phyloP scores from a whole-genome alignment of 208 protist genomes.

The Strigomonas culicis region DNA sequence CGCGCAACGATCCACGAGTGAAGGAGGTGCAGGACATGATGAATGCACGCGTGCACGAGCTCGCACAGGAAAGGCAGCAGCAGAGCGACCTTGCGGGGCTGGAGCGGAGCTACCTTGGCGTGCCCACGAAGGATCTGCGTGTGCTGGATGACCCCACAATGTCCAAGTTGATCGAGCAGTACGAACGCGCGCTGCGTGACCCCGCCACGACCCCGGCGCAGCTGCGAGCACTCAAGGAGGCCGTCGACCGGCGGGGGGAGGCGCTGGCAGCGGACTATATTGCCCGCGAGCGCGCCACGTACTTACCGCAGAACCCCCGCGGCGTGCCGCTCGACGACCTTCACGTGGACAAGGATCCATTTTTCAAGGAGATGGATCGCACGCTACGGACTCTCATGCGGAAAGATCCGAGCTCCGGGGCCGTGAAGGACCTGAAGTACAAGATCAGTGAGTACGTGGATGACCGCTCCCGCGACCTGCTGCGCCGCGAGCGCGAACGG shows the following conservation, averaged over 20 bases:
- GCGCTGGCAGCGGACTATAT: constrained; percentile 41
- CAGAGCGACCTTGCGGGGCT: constrained; percentile 14
- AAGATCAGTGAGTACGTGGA: constrained; percentile 40
- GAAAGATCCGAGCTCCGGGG: constrained; percentile 27
- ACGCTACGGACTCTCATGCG: constrained; percentile 17
- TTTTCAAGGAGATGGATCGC: constrained; percentile 64
- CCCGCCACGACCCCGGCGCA: no score
- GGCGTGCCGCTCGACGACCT: constrained; percentile 76
- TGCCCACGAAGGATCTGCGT: constrained; percentile 66
- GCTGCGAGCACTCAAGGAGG: neutral
- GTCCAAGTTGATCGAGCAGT: constrained; percentile 37
- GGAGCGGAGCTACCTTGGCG: constrained; percentile 60
- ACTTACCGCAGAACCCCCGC: constrained; percentile 65
- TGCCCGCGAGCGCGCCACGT: constrained; percentile 40
- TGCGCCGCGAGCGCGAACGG: constrained; percentile 33
- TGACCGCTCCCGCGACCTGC: constrained; percentile 21
- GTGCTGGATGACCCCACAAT: constrained; percentile 20
- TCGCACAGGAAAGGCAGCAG: constrained; percentile 60
- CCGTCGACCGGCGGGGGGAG: neutral
- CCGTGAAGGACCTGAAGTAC: constrained; percentile 35
- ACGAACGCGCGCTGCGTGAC: constrained; percentile 3
- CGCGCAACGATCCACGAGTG: constrained; percentile 53
- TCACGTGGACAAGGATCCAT: constrained; percentile 57
- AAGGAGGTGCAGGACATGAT: constrained; percentile 54
- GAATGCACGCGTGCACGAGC: constrained; percentile 62